phyloP scores from a whole-genome alignment of 106 monocot species.

The Narthecium ossifragum region DNA sequence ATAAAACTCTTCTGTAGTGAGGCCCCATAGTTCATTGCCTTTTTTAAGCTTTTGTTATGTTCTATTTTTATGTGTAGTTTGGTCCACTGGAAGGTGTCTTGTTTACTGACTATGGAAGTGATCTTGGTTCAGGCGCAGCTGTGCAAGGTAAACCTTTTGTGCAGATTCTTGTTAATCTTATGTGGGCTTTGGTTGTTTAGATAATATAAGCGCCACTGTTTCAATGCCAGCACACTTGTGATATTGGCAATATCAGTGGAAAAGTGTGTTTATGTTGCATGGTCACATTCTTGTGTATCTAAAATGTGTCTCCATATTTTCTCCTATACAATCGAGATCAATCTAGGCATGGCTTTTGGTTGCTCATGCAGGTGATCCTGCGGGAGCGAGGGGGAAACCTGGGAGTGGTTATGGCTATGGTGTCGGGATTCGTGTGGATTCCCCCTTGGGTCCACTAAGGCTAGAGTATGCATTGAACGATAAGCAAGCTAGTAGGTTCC shows the following conservation, averaged over 20 bases:
- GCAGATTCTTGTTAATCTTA: background rate
- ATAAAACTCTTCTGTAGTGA: no score
- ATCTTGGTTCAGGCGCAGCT: slow-evolving; percentile 79
- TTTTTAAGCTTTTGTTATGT: no score
- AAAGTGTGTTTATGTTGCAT: background rate
- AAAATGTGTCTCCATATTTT: no score
- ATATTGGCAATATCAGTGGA: background rate
- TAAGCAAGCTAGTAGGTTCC: slow-evolving; percentile 59
- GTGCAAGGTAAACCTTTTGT: slow-evolving; percentile 56
- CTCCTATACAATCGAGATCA: no score
- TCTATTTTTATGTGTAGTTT: slow-evolving; percentile 32
- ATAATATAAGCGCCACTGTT: background rate
- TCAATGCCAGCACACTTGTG: background rate
- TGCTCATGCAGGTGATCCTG: slow-evolving; percentile 75
- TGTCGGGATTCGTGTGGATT: slow-evolving; percentile 72
- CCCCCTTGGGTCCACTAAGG: slow-evolving; percentile 83
- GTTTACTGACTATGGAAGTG: slow-evolving; percentile 88
- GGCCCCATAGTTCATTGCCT: no score
- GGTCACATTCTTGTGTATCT: no score
- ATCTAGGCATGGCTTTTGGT: background rate
- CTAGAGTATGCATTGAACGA: slow-evolving; percentile 84
- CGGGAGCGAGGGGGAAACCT: slow-evolving; percentile 85
- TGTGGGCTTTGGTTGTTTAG: no score
- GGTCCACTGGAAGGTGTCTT: slow-evolving; percentile 79
- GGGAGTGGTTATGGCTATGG: slow-evolving; percentile 85